These are phyloP conservation scores for Yarrowia deformans DNA, from an alignment of 805 yeast genomes.

Conservation along the genomic window DNA sequence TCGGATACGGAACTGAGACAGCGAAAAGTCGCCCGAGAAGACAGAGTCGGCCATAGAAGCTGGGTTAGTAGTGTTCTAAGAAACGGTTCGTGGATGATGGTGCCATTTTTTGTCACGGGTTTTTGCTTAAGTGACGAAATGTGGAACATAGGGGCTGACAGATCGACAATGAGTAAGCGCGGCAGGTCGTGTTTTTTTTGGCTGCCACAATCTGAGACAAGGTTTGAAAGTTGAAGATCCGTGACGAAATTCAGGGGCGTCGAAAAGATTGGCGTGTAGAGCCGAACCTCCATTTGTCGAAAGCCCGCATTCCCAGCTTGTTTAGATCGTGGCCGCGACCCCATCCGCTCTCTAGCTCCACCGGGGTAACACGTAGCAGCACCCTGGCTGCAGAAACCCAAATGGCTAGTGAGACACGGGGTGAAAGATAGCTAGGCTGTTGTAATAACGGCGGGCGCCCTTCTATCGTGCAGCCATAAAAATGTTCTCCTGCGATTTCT, in stretches of 20 bases:
- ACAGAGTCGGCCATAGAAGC: constrained; percentile 14
- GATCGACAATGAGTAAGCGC: not conserved
- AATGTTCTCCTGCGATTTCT: too few species aligned
- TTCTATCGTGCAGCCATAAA: too few species aligned
- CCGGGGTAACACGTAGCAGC: not conserved
- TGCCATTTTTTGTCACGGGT: not conserved
- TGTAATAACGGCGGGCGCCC: not conserved
- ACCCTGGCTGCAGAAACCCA: constrained; percentile 19
- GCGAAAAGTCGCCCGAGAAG: constrained; percentile 19
- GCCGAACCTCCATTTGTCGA: too few species aligned
- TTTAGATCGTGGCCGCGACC: too few species aligned
- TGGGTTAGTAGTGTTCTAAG: constrained; percentile 3
- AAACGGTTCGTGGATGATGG: not conserved
- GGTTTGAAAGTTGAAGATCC: not conserved
- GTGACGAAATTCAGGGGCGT: not conserved
- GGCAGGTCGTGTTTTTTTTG: not conserved
- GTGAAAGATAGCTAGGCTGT: not conserved
- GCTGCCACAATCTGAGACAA: not conserved
- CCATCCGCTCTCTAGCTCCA: not conserved
- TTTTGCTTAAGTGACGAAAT: not conserved
- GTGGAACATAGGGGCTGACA: constrained; percentile 8
- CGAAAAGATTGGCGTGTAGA: too few species aligned
- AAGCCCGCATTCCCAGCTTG: too few species aligned
- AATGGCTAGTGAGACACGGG: not conserved
- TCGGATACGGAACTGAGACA: constrained; percentile 28